These are phyloP conservation scores for Schwanniomyces occidentalis DNA, from an alignment of 805 yeast genomes.

Conservation along the genomic window DNA sequence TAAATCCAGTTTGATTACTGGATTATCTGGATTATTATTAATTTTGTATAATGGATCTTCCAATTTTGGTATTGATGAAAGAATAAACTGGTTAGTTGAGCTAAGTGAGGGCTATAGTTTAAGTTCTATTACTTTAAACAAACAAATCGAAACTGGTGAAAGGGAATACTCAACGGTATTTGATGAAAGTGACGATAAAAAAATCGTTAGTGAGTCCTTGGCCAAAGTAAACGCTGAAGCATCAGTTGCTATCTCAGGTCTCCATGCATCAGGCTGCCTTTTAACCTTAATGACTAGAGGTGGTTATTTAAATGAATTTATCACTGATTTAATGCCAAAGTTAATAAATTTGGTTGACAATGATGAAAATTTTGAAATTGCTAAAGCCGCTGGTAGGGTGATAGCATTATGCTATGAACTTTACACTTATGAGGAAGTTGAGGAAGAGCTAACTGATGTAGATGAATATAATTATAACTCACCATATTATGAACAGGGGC, in stretches of 20 bases:
- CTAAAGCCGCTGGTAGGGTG: conserved; percentile 56
- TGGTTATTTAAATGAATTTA: conserved; percentile 40
- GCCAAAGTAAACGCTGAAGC: conserved; percentile 33
- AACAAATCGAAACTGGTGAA: conserved; percentile 40
- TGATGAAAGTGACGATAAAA: conserved; percentile 35
- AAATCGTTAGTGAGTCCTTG: conserved; percentile 34
- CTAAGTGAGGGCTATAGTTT: conserved; percentile 40
- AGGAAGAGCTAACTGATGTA: conserved; percentile 34
- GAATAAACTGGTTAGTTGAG: conserved; percentile 43
- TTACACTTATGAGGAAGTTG: conserved; percentile 44
- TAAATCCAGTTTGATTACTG: conserved; percentile 38
- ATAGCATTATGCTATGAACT: conserved; percentile 58
- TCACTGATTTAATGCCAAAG: conserved; percentile 40
- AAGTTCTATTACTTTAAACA: conserved; percentile 29
- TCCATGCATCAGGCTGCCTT: conserved; percentile 48
- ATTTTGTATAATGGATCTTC: conserved; percentile 50
- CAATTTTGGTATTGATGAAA: conserved; percentile 50
- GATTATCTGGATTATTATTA: conserved; percentile 39
- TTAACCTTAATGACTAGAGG: conserved; percentile 46
- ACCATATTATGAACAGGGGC: conserved; percentile 57
- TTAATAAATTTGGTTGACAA: conserved; percentile 44
- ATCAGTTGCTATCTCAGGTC: conserved; percentile 39
- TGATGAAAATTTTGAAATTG: conserved; percentile 43
- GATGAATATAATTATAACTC: conserved; percentile 45
- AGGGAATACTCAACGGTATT: conserved; percentile 43